Conservation (phyloP, 108 stramenopile species). For the Cylindrotheca closterium region DNA sequence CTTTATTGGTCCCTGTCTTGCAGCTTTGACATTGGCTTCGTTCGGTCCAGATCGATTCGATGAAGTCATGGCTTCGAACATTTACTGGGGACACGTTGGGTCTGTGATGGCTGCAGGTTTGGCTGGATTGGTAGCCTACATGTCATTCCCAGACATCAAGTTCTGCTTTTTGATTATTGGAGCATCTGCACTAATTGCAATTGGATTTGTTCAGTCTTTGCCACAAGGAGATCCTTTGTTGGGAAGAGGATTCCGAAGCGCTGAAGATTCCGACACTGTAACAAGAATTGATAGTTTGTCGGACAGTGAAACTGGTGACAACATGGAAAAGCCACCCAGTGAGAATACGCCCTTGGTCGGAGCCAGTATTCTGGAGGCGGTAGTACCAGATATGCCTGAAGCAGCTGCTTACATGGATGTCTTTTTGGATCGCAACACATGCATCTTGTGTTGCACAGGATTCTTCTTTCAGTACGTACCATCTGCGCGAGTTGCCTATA, state of each 20-base stretch:
- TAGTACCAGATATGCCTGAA: no score
- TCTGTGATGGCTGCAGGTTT: constrained; percentile 61
- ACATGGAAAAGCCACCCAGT: no score
- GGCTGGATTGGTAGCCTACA: constrained; percentile 69
- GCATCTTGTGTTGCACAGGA: constrained; percentile 75
- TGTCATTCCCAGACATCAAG: constrained; percentile 74
- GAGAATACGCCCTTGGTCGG: no score
- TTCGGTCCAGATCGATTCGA: constrained; percentile 85
- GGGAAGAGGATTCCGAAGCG: constrained; percentile 73
- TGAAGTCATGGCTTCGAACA: constrained; percentile 78
- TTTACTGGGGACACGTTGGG: constrained; percentile 83
- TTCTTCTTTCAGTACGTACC: constrained; percentile 94
- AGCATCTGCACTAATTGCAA: constrained; percentile 62
- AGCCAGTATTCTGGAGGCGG: no score
- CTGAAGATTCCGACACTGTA: no score
- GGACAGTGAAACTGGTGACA: no score
- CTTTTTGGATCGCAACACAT: constrained; percentile 62
- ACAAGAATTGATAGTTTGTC: no score
- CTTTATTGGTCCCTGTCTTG: constrained; percentile 86
- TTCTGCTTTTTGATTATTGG: constrained; percentile 86
- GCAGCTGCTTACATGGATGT: constrained; percentile 70
- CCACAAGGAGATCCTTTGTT: constrained; percentile 75
- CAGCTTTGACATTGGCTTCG: constrained; percentile 69
- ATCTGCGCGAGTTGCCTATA: no score
- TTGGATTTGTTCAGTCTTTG: constrained; percentile 60